These are phyloP conservation scores for Starmera dryadoides DNA, from an alignment of 805 yeast genomes.

Conservation along the genomic window DNA sequence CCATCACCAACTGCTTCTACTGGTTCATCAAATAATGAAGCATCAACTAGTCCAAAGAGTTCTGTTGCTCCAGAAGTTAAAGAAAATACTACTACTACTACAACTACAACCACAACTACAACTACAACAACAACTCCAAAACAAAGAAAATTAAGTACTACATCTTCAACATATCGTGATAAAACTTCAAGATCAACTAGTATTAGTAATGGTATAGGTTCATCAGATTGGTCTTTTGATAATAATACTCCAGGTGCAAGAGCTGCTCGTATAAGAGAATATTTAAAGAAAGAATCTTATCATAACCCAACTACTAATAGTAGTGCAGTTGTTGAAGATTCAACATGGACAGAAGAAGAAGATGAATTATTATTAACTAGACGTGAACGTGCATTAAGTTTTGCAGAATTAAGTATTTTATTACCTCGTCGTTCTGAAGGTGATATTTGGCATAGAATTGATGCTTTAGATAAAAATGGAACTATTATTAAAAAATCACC, in stretches of 20 bases:
- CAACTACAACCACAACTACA: not conserved
- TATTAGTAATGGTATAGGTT: too few relatives aligned
- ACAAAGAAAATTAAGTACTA: too few relatives aligned
- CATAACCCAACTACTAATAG: not conserved
- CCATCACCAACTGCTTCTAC: slow-evolving; percentile 4
- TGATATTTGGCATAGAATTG: slow-evolving; percentile 64
- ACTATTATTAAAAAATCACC: not conserved
- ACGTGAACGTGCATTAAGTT: slow-evolving; percentile 49
- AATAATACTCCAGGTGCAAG: not conserved
- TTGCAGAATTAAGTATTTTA: slow-evolving; percentile 67
- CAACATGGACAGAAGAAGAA: slow-evolving; percentile 52
- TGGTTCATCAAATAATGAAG: slow-evolving; percentile 8
- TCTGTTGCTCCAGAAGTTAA: slow-evolving; percentile 1
- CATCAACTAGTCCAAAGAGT: slow-evolving; percentile 7
- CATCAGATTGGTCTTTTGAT: not conserved
- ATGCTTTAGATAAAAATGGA: slow-evolving; percentile 26
- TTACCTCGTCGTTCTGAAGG: slow-evolving; percentile 66
- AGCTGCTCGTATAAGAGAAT: not conserved
- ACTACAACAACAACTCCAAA: slow-evolving; percentile 1
- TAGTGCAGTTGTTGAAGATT: not conserved
- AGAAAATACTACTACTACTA: slow-evolving; percentile 2
- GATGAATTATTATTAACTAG: slow-evolving; percentile 57
- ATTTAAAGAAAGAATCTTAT: not conserved
- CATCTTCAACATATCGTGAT: too few relatives aligned
- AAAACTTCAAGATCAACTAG: too few relatives aligned